Percentiles rank a stretch among this genome's conserved stretches.
Evolutionary conservation across 345 rosid genomes (phyloP).

Genomic region (Arabidopsis thaliana): TAIR10.1 NC_003075.7:13469501-13470000

Average conservation of each 20-base stretch:
- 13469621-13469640: constrained; percentile 99
- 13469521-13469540: not conserved
- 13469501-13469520: not conserved
- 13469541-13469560: not conserved
- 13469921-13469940: not conserved
- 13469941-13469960: not conserved
- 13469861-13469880: constrained; percentile 12
- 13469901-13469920: constrained; percentile 33
- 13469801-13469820: not conserved
- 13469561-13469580: constrained; percentile 15
- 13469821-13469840: constrained; percentile 14
- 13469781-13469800: constrained; percentile 18
- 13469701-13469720: constrained; percentile 29
- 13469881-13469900: constrained; percentile 13
- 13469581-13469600: constrained; percentile 38
- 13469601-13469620: constrained; percentile 99
- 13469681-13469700: constrained; percentile 24
- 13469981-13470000: not conserved
- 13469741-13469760: constrained; percentile 28
- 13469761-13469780: constrained; percentile 13
- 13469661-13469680: constrained; percentile 58
- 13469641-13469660: constrained; percentile 88
- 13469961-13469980: not conserved
- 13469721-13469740: constrained; percentile 23
- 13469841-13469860: constrained; percentile 20